Conservation (phyloP, 2,329 filamentous ascomycete genomes). For the Thielaviopsis euricoi region DNA sequence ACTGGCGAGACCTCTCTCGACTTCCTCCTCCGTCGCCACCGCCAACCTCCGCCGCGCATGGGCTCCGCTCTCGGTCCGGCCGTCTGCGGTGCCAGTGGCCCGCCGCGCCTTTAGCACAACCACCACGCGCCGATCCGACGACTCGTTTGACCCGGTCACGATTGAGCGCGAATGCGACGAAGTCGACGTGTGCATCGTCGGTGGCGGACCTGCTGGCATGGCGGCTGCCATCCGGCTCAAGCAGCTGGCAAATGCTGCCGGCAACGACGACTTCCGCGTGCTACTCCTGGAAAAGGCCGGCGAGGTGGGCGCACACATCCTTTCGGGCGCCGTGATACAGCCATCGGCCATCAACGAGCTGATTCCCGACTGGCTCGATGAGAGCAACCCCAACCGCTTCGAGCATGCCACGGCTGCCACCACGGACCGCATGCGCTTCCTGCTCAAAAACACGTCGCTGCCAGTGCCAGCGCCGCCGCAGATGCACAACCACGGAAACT, state of each 20-base stretch:
- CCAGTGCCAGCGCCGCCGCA: conserved; percentile 81
- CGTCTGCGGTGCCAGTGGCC: conserved; percentile 2
- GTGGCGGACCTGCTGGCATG: conserved; percentile 86
- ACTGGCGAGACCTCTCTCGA: conserved; percentile 10
- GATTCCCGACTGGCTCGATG: conserved; percentile 81
- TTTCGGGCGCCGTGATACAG: conserved; percentile 91
- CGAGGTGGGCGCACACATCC: conserved; percentile 84
- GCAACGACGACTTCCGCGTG: conserved; percentile 91
- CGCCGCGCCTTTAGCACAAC: conserved; percentile 6
- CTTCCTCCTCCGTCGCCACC: conserved; percentile 2
- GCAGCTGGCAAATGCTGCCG: conserved; percentile 84
- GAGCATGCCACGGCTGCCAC: conserved; percentile 72
- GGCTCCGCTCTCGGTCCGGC: conserved; percentile 12
- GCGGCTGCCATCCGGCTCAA: conserved; percentile 88
- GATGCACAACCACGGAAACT: conserved; percentile 97
- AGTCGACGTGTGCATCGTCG: conserved; percentile 94
- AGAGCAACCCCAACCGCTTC: conserved; percentile 78
- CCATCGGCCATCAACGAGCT: conserved; percentile 78
- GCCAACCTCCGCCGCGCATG: conserved; percentile 12
- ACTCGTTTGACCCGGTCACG: conserved; percentile 45
- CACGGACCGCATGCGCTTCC: conserved; percentile 78
- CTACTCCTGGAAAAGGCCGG: conserved; percentile 88
- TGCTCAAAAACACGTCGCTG: conserved; percentile 64
- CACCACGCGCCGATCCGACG: conserved; percentile 20
- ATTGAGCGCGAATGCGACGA: conserved; percentile 81